Evolutionary conservation across 78 protist species (phyloP), one percentile per base, ranked within the genome.

Genomic region (Dictyostelium citrinum): DNA sequence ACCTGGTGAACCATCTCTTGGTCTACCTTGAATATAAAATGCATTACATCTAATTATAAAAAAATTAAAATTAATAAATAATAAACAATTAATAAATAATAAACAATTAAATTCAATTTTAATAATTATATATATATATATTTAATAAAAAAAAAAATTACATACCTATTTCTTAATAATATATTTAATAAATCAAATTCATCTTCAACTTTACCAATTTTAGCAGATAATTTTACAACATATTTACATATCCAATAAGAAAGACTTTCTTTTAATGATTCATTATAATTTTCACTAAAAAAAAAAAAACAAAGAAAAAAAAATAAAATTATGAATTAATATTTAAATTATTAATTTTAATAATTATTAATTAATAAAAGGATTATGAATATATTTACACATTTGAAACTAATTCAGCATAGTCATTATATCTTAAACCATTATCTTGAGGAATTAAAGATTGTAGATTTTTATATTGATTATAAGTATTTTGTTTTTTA

Each of bases 1-100:
- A 31, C 93, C 93, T 45, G 70, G 33, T 12, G 80, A 39, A 20
- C 93, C 93, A n/a, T 78, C 81, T 49, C 74, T 76, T 27, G 93
- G 93, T 64, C 93, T 67, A 29, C 93, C 93, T 79, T 88, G 93
- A 46, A 88, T 88, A 67, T 88, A 88, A 64, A 88, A 88, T 58
- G 93, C 93, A 88, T 88, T 88, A 74, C 93, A 88, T 39, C 93
- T 78, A 55, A 55, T n/a, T n/a, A 55, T 20, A 20, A 5, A 55
- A 55, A 22, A n/a, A 75, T 41, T 43, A 75, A 31, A 12, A 74
- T 8, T 74, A 39, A 35, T 3, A 11, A 39, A 37, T 37, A 16
- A n/a, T n/a, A n/a, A n/a, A n/a, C n/a, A n/a, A n/a, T n/a, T n/a
- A n/a, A n/a, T n/a, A n/a, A n/a, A n/a, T n/a, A n/a, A n/a, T n/a